phyloP scores from a whole-genome alignment of 2,329 filamentous ascomycete species.

The Albifimbria verrucaria region DNA sequence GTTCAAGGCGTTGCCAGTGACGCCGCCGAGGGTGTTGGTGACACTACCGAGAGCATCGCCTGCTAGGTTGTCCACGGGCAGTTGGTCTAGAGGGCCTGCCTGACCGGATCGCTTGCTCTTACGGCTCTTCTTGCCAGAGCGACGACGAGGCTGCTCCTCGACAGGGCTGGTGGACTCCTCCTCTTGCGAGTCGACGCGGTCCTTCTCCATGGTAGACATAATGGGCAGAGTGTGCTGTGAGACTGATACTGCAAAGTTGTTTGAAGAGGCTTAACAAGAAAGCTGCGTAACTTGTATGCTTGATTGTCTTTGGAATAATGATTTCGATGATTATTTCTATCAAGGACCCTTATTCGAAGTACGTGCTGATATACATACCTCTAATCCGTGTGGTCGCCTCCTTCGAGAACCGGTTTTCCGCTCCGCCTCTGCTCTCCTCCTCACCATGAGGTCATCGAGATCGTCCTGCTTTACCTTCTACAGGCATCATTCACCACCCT shows the following conservation, averaged over 20 bases:
- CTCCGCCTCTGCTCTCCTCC: slow-evolving; percentile 3
- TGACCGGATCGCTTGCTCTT: slow-evolving; percentile 23
- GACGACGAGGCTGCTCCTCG: slow-evolving; percentile 19
- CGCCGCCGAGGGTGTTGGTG: slow-evolving; percentile 37
- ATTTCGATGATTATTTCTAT: background rate
- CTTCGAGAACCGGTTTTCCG: slow-evolving; percentile 25
- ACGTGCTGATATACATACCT: slow-evolving; percentile 19
- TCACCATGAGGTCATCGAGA: slow-evolving; percentile 22
- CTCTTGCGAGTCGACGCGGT: slow-evolving; percentile 17
- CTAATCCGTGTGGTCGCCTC: background rate
- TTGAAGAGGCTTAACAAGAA: background rate
- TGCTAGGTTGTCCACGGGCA: slow-evolving; percentile 26
- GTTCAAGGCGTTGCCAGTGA: slow-evolving; percentile 35
- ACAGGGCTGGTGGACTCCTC: slow-evolving; percentile 18
- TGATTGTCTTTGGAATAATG: too few species aligned
- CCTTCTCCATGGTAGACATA: slow-evolving; percentile 24
- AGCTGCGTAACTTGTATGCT: background rate
- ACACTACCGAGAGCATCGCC: slow-evolving; percentile 35
- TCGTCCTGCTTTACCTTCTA: background rate
- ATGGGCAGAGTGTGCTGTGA: slow-evolving; percentile 4
- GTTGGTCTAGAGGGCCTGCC: slow-evolving; percentile 30
- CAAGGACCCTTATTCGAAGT: slow-evolving; percentile 7
- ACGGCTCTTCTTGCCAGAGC: slow-evolving; percentile 24
- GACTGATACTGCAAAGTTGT: too few species aligned
- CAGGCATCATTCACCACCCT: background rate